Evolutionary conservation across 441 rosid genomes (phyloP), one percentile per base, ranked within the genome.

Genomic region (Adansonia rubrostipa): DNA sequence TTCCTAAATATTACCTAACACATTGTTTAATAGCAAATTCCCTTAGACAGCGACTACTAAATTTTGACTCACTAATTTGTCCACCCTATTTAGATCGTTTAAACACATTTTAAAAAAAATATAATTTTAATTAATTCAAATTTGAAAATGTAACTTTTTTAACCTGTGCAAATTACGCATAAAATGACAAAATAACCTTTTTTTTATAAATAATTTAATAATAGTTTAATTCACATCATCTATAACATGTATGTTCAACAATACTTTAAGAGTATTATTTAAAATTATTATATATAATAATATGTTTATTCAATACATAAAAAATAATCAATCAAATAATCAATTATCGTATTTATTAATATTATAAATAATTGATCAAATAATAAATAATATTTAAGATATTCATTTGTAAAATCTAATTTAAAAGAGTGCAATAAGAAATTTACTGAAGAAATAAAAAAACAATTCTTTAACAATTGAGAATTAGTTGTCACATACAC

Each of bases 401-500:
- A 42, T 6, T 42, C 45, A 4, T 42, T 42, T 5, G 8, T 15
- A n/a, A 9, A 22, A 60, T 42, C 8, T 47, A 0, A 20, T 48
- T 48, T 11, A 22, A 69, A 50, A 9, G 64, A 60, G 10, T 20
- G 36, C 22, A 22, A 22, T 22, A 0, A 2, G 6, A 28, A 50
- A 50, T 73, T 56, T 73, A 56, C 10, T 56, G 36, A 3, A 33
- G 36, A 53, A 56, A 13, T 2, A 51, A 15, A 14, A 63, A 13
- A 11, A 62, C 42, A 62, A 11, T 62, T 15, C 1, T 20, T 58
- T 60, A 44, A 0, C 33, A 72, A 77, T 60, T 54, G 64, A 68
- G 70, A 51, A 79, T 81, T 82, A 67, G 86, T 80, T 87, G 86
- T 81, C 85, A 82, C 78, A 71, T 79, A 72, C 82, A 56, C 80